Evolutionary conservation across 345 rosid genomes (phyloP).

Genomic region (Salix caprea): DNA sequence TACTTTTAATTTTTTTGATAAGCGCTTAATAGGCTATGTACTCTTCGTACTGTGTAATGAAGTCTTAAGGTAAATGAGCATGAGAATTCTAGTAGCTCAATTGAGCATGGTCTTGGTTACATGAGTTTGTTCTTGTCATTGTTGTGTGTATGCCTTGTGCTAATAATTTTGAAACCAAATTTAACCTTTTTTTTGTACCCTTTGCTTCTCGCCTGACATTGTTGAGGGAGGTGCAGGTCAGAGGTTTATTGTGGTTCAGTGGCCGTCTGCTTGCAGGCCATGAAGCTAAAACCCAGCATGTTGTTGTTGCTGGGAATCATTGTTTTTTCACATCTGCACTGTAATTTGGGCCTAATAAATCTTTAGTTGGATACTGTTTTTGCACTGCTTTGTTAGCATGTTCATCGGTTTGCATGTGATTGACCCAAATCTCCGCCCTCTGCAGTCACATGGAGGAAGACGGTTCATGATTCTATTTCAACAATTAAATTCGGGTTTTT

Average conservation of each 20-base stretch:
- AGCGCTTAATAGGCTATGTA: neutral
- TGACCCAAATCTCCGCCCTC: neutral
- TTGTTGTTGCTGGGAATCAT: too few species aligned
- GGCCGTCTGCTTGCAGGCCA: neutral
- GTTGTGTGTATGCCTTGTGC: neutral
- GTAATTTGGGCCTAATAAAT: neutral
- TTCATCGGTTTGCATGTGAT: neutral
- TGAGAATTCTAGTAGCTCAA: neutral
- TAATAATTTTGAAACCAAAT: neutral
- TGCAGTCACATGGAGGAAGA: neutral
- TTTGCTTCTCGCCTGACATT: too few species aligned
- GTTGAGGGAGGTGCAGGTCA: too few species aligned
- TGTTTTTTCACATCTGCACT: neutral
- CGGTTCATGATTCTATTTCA: neutral
- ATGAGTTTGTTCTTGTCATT: neutral
- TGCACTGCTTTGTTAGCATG: too few species aligned
- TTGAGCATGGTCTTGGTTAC: neutral
- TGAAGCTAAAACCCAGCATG: neutral
- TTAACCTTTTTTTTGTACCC: too few species aligned
- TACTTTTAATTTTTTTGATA: too few species aligned
- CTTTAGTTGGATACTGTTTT: neutral
- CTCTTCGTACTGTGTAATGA: neutral
- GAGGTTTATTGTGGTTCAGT: too few species aligned
- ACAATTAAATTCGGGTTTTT: neutral
- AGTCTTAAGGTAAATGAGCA: neutral